phyloP scores from a whole-genome alignment of 108 stramenopile species.

The Aurantiochytrium sp. region DNA sequence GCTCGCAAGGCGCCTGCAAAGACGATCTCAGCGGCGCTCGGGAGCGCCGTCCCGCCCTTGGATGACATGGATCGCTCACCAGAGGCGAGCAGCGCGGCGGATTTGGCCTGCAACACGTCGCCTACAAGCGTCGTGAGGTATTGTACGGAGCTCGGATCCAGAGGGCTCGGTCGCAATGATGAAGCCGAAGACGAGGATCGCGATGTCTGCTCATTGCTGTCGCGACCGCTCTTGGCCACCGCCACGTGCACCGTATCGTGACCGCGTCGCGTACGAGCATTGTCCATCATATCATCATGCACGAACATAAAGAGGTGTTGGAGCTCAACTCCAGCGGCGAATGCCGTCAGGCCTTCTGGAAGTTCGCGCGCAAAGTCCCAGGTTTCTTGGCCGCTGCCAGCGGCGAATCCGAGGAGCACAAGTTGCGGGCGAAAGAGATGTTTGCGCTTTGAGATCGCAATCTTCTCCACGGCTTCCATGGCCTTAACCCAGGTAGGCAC shows the following conservation, averaged over 20 bases:
- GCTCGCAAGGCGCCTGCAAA: not conserved
- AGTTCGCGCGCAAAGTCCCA: not conserved
- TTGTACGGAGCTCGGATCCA: not conserved
- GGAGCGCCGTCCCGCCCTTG: not conserved
- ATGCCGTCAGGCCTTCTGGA: not conserved
- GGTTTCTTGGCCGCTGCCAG: not conserved
- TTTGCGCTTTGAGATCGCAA: not conserved
- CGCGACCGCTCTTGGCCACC: not conserved
- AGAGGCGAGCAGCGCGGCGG: not conserved
- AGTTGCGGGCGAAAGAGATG: not conserved
- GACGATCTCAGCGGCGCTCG: not conserved
- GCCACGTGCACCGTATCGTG: not conserved
- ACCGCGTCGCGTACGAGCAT: not conserved
- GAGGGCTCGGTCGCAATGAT: not conserved
- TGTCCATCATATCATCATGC: constrained; percentile 14
- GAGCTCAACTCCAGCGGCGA: not conserved
- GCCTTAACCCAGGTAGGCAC: not conserved
- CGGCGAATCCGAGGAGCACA: not conserved
- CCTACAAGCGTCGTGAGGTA: constrained; percentile 9
- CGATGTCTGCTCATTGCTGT: not conserved
- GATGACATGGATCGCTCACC: not conserved
- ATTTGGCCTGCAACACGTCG: constrained; percentile 4
- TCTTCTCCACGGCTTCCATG: not conserved
- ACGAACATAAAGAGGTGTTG: constrained; percentile 17
- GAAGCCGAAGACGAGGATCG: not conserved